Evolutionary conservation across 2,329 filamentous ascomycete genomes (phyloP).

Genomic region (Mariannaea sp.): DNA sequence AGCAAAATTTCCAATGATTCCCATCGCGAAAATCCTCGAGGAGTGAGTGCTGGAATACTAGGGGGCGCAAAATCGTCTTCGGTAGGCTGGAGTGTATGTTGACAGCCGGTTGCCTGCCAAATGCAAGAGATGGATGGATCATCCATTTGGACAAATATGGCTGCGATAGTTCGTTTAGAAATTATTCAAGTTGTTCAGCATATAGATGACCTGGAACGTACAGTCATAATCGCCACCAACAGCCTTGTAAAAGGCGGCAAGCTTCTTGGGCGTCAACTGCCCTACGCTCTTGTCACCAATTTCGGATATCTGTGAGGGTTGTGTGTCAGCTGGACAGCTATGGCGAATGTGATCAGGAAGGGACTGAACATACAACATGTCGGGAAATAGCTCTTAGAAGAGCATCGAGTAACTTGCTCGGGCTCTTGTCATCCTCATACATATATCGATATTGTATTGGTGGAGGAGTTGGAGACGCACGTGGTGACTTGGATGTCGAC

Average conservation of each 20-base stretch:
- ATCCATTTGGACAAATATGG: constrained; percentile 78
- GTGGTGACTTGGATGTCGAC: constrained; percentile 20
- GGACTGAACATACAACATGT: constrained; percentile 65
- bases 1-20: constrained; percentile 89
- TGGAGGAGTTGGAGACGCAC: constrained; percentile 34
- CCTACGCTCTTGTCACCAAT: constrained; percentile 61
- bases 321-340: constrained; percentile 25
- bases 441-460: constrained; percentile 65
- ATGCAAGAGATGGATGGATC: constrained; percentile 83
- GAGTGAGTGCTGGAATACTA: constrained; percentile 80
- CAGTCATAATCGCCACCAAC: constrained; percentile 78
- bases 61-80: constrained; percentile 75
- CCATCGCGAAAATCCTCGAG: constrained; percentile 88
- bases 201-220: constrained; percentile 40
- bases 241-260: constrained; percentile 76
- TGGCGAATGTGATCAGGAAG: not conserved
- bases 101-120: constrained; percentile 88
- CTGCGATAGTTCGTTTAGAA: constrained; percentile 42
- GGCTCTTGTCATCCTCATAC: constrained; percentile 69
- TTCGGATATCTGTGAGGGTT: constrained; percentile 53
- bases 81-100: constrained; percentile 81
- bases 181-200: not conserved
- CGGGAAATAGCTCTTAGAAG: constrained; percentile 70
- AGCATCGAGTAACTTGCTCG: constrained; percentile 69
- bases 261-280: constrained; percentile 66